phyloP scores from a whole-genome alignment of 1,284 basidiomycete species.

The Cerioporus squamosus region DNA sequence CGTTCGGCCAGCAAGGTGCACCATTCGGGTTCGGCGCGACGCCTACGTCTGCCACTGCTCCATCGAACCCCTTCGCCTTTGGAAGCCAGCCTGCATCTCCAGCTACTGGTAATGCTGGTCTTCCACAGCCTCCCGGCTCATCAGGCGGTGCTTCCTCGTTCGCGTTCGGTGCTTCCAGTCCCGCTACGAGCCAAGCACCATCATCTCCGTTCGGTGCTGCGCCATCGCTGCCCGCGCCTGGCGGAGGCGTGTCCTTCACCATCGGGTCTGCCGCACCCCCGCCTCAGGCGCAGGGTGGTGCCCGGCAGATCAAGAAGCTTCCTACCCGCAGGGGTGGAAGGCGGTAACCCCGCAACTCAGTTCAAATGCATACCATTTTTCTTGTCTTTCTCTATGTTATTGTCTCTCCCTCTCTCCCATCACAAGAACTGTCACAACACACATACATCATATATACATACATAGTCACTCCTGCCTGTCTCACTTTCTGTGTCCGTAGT shows the following conservation, averaged over 20 bases:
- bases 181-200: constrained; percentile 22
- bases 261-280: constrained; percentile 36
- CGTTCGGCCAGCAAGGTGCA: constrained; percentile 29
- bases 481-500: constrained; percentile 12
- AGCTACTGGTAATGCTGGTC: constrained; percentile 32
- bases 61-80: constrained; percentile 37
- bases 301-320: constrained; percentile 36
- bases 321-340: constrained; percentile 36
- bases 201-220: constrained; percentile 33
- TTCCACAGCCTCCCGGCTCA: constrained; percentile 33
- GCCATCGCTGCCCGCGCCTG: constrained; percentile 21
- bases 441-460: constrained; percentile 19
- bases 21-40: constrained; percentile 30
- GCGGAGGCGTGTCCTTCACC: constrained; percentile 34
- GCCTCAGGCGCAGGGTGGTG: constrained; percentile 10
- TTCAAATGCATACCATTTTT: not conserved
- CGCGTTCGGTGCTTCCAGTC: constrained; percentile 30
- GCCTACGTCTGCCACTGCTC: constrained; percentile 32
- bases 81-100: constrained; percentile 40
- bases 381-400: constrained; percentile 8
- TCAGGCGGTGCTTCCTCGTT: constrained; percentile 25
- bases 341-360: constrained; percentile 21
- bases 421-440: constrained; percentile 21
- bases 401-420: not conserved
- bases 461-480: constrained; percentile 12